These are phyloP conservation scores for Diutina pseudorugosa DNA, from an alignment of 1,139 yeast species.

Conservation along the genomic window DNA sequence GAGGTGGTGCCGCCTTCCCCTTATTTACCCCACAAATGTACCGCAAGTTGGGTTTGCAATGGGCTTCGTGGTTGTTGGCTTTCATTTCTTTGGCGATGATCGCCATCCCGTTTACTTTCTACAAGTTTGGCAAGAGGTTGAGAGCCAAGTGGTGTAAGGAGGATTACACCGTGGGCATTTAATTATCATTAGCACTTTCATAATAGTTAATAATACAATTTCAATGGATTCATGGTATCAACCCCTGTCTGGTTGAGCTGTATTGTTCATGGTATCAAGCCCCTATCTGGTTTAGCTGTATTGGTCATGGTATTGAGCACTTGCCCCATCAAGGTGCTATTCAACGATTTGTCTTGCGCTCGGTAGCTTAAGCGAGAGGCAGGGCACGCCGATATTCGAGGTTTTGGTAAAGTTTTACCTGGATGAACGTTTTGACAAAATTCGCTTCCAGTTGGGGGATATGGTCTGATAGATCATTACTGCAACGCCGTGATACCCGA, in stretches of 20 bases:
- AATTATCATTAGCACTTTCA: background rate
- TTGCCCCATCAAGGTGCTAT: too few relatives aligned
- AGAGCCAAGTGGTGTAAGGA: constrained; percentile 58
- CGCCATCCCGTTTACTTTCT: constrained; percentile 68
- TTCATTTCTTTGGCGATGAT: constrained; percentile 78
- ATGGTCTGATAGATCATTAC: too few relatives aligned
- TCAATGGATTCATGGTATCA: too few relatives aligned
- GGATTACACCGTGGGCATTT: constrained; percentile 27
- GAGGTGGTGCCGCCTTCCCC: constrained; percentile 89
- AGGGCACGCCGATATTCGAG: background rate
- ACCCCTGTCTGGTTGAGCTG: too few relatives aligned
- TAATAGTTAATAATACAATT: background rate
- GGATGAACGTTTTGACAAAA: too few relatives aligned
- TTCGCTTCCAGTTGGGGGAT: too few relatives aligned
- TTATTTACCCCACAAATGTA: constrained; percentile 80
- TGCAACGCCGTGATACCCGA: background rate
- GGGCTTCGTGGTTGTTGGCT: constrained; percentile 81
- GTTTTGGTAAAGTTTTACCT: too few relatives aligned
- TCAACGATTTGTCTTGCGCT: too few relatives aligned
- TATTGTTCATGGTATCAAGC: too few relatives aligned
- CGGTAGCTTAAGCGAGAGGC: too few relatives aligned
- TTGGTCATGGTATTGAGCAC: too few relatives aligned
- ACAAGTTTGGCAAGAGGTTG: constrained; percentile 51
- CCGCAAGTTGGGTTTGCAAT: constrained; percentile 55
- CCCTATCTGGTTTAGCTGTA: too few relatives aligned